phyloP scores from a whole-genome alignment of 371 early-diverging fungal species.

The Mortierella sp. region DNA sequence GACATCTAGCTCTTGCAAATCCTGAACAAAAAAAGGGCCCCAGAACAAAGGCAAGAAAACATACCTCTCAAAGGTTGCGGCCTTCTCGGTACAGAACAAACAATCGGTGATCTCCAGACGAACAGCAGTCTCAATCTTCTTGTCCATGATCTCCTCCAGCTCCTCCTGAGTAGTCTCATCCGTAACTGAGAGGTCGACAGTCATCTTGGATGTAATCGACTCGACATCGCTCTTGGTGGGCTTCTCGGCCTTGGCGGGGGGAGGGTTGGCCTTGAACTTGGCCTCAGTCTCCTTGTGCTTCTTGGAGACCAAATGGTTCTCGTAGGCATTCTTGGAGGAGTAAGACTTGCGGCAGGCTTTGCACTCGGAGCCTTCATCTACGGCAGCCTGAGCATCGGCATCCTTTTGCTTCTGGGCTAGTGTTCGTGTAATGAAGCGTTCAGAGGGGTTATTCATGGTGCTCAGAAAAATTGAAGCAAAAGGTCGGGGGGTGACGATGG shows the following conservation, averaged over 20 bases:
- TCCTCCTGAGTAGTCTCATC: conserved; percentile 68
- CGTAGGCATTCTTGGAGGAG: conserved; percentile 79
- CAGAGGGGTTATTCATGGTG: not conserved
- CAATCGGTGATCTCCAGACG: conserved; percentile 82
- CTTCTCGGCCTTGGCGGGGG: conserved; percentile 60
- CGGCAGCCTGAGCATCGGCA: conserved; percentile 50
- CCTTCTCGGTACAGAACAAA: conserved; percentile 83
- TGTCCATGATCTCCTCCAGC: conserved; percentile 75
- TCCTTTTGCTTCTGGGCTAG: conserved; percentile 64
- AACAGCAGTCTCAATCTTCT: conserved; percentile 77
- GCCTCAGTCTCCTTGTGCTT: conserved; percentile 91
- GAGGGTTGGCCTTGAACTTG: conserved; percentile 56
- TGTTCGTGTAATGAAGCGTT: not conserved
- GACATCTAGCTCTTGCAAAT: not conserved
- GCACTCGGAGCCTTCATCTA: conserved; percentile 55
- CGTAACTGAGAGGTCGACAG: conserved; percentile 67
- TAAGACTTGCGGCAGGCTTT: conserved; percentile 61
- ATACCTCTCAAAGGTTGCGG: conserved; percentile 75
- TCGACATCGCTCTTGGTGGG: conserved; percentile 62
- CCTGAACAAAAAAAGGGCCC: not conserved
- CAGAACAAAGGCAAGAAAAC: not conserved
- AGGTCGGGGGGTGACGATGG: not conserved
- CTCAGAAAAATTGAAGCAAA: not conserved
- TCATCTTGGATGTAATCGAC: conserved; percentile 62
- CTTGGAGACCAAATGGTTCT: conserved; percentile 90